Evolutionary conservation across 768 basidiomycete species (phyloP), one percentile per base, ranked within the genome.

Genomic region (Dictyophora rubrovolvata): DNA sequence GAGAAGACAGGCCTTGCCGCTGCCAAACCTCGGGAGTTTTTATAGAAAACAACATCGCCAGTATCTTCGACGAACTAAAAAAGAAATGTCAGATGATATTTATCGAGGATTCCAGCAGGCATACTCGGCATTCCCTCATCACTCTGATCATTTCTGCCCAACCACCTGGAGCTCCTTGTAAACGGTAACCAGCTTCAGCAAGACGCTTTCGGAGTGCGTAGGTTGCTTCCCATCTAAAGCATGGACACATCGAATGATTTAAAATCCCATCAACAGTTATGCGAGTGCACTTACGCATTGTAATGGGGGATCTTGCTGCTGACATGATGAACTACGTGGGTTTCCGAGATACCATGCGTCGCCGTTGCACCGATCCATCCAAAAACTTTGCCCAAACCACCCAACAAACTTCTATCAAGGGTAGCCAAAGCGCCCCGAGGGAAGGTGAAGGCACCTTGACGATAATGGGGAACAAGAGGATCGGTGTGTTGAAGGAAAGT

Each of bases 401-500:
- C 89, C 22, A 93, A 76, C 37, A 91, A 79, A 66, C 70, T 83
- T 52, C 91, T 89, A 71, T 98, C 93, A 46, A 97, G 77, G 11
- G 95, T 99, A 55, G 89, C 75, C 55, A 98, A 83, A 16, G 95
- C 95, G 60, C 95, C 95, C 65, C 93, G 89, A 48, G 86, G 77
- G 80, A 98, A 99, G 42, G 86, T 93, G 79, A 95, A 97, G 68
- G 88, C 86, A 37, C 82, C 69, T 14, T 85, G 82, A 63, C 89
- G 88, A 79, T 96, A 97, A 74, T 97, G 95, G 53, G 94, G 94
- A 48, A 98, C 82, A 50, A 87, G 71, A 18, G 94, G 92, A 74
- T 97, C 95, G 66, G 95, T 97, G 77, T 99, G 95, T 75, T 99
- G 95, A 54, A 97, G 79, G 87, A 92, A 97, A 18, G 93, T 96